Conservation (phyloP, 2,329 filamentous ascomycete genomes). For the Fusarium annulatum region DNA sequence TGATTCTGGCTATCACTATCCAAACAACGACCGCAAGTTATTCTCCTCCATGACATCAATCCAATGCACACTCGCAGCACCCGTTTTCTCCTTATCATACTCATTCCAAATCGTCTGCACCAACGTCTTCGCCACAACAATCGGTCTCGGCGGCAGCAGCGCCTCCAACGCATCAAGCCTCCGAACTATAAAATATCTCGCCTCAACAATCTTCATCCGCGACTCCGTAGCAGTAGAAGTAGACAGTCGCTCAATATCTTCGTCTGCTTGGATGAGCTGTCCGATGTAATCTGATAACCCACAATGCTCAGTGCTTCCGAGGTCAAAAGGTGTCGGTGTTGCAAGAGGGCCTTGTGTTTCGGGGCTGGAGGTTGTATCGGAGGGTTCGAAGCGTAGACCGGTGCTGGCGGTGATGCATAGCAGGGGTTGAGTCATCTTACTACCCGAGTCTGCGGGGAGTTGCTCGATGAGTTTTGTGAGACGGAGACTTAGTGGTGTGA, state of each 20-base stretch:
- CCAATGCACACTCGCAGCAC: slow-evolving; percentile 26
- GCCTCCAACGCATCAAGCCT: slow-evolving; percentile 24
- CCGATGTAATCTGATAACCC: slow-evolving; percentile 29
- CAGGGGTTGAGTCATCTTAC: slow-evolving; percentile 50
- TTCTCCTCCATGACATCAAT: slow-evolving; percentile 40
- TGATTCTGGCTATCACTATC: slow-evolving; percentile 6
- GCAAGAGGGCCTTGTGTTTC: not conserved
- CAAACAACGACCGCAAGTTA: slow-evolving; percentile 38
- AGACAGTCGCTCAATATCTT: slow-evolving; percentile 18
- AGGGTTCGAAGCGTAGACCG: slow-evolving; percentile 41
- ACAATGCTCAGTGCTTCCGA: slow-evolving; percentile 14
- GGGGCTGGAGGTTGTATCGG: rapidly evolving
- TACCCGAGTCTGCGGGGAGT: slow-evolving; percentile 49
- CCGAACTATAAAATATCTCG: slow-evolving; percentile 11
- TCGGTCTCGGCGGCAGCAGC: slow-evolving; percentile 23
- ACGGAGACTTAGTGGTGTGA: slow-evolving; percentile 46
- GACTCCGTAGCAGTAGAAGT: slow-evolving; percentile 1
- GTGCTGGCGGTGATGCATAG: slow-evolving; percentile 51
- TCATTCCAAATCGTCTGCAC: slow-evolving; percentile 34
- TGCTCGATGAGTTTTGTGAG: slow-evolving; percentile 46
- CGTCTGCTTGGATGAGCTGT: slow-evolving; percentile 21
- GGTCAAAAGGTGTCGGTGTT: not conserved
- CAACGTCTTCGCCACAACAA: slow-evolving; percentile 25
- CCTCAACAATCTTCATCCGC: slow-evolving; percentile 14
- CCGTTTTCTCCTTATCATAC: slow-evolving; percentile 27